Evolutionary conservation across 2,329 filamentous ascomycete genomes (phyloP).

Genomic region (Domatiomyces catenatus): DNA sequence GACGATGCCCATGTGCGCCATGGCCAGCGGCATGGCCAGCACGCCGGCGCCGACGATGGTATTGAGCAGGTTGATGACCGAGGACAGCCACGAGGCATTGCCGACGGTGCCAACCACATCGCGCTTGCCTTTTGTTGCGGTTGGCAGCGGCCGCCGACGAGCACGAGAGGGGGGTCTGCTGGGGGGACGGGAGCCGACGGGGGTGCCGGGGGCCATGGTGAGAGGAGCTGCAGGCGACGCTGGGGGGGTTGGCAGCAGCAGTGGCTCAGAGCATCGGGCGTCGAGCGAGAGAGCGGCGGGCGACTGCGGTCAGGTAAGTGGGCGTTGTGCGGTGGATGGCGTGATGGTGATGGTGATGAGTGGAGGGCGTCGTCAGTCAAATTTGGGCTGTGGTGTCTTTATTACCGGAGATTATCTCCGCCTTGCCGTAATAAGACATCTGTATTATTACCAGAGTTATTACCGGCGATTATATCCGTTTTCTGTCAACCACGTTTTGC

Average conservation of each 20-base stretch:
- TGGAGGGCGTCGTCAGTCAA: too few species aligned
- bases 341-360: too few species aligned
- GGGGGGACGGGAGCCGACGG: constrained; percentile 3
- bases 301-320: too few species aligned
- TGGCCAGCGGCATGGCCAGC: constrained; percentile 84
- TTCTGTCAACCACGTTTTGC: too few species aligned
- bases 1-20: constrained; percentile 88
- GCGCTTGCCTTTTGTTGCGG: constrained; percentile 41
- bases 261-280: background rate
- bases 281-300: background rate
- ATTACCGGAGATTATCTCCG: too few species aligned
- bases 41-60: constrained; percentile 94
- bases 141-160: constrained; percentile 9
- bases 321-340: background rate
- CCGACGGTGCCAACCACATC: constrained; percentile 48
- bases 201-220: constrained; percentile 2
- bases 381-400: background rate
- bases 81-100: constrained; percentile 75
- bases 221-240: background rate
- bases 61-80: constrained; percentile 88
- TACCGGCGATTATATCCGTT: background rate
- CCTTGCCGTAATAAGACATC: too few species aligned
- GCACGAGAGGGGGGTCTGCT: constrained; percentile 12
- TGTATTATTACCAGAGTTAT: too few species aligned
- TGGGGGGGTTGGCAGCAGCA: background rate